Base-by-base conservation (phyloP, 768 basidiomycete genomes). In the Boletus bicolor region DNA sequence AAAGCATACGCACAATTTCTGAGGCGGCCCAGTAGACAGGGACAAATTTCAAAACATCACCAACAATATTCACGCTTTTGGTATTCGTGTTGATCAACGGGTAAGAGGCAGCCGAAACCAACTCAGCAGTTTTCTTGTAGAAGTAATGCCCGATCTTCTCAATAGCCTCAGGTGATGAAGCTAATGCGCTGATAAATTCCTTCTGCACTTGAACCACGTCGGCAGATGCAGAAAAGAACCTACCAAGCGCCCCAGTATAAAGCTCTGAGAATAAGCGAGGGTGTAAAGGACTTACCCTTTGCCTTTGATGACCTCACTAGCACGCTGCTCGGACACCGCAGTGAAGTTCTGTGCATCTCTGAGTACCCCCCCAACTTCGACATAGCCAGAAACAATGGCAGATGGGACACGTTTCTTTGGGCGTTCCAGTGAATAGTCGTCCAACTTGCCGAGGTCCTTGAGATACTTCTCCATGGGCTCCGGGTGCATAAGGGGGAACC, bases 401-500 rank as follows among this genome's bases (percentile, higher is more conserved):
- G 70, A 50, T 0, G 66, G 46, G 0, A 53, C 48, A 15, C 64
- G 63, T 7, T 63, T 54, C 34, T 62, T 71, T 0, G 90, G 88
- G 34, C 83, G 75, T 34, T 68, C 66, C 21, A 85, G 47, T 54
- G 83, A 77, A 59, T 92, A 93, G 44, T 79, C 70, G 28, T 81
- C 75, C 17, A 73, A 54, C 24, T 81, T 72, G 39, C 79, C 79
- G 36, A 91, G 64, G 34, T 88, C 80, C 49, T 67, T 76, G 52
- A 92, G 72, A 65, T 84, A 68, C 1, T 64, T 71, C 55, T 81
- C 73, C 89, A 92, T 91, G 2, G 83, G 68, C 0, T 77, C 74
- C 4, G 91, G 91, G 0, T 86, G 88, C 84, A 92, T 85, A 43
- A 93, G 76, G n/a, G 91, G 88, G 85, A 92, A 93, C 82, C 89